A percentile compares a stretch with the other conserved stretches of the same genome.
These are phyloP conservation scores for Lepidium campestre DNA, from an alignment of 441 rosid species.

Conservation along the genomic window DNA sequence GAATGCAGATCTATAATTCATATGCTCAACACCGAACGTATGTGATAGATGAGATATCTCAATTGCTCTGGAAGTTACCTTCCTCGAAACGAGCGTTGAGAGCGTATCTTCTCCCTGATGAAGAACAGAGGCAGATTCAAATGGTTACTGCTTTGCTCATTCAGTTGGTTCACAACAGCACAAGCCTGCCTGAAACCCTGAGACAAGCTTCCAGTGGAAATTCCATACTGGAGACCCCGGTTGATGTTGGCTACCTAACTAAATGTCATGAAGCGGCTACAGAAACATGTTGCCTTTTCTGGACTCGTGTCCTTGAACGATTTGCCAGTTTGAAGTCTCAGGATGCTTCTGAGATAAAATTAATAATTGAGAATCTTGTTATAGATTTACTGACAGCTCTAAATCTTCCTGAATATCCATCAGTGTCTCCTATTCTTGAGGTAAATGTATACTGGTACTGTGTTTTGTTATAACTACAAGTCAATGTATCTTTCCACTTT, in stretches of 20 bases:
- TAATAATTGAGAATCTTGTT: slow-evolving; percentile 90
- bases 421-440: slow-evolving; percentile 93
- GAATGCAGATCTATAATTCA: slow-evolving; percentile 80
- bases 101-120: slow-evolving; percentile 92
- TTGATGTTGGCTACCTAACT: slow-evolving; percentile 62
- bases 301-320: slow-evolving; percentile 97
- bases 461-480: slow-evolving; percentile 4
- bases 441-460: slow-evolving; percentile 32
- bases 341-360: slow-evolving; percentile 93
- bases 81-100: slow-evolving; percentile 78
- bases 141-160: slow-evolving; percentile 91
- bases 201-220: slow-evolving; percentile 59
- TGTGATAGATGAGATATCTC: slow-evolving; percentile 84
- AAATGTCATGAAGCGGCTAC: slow-evolving; percentile 84
- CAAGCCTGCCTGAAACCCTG: slow-evolving; percentile 81
- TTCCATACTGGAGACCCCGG: slow-evolving; percentile 56
- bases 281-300: slow-evolving; percentile 92
- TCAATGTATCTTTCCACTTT: slow-evolving; percentile 14
- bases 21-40: slow-evolving; percentile 82
- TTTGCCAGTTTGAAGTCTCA: slow-evolving; percentile 78
- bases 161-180: slow-evolving; percentile 92
- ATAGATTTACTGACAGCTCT: slow-evolving; percentile 81
- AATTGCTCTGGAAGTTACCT: slow-evolving; percentile 87
- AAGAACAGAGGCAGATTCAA: slow-evolving; percentile 98
- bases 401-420: slow-evolving; percentile 95